Conservation (phyloP, 805 yeast genomes). For the Metschnikowia reukaufii region DNA sequence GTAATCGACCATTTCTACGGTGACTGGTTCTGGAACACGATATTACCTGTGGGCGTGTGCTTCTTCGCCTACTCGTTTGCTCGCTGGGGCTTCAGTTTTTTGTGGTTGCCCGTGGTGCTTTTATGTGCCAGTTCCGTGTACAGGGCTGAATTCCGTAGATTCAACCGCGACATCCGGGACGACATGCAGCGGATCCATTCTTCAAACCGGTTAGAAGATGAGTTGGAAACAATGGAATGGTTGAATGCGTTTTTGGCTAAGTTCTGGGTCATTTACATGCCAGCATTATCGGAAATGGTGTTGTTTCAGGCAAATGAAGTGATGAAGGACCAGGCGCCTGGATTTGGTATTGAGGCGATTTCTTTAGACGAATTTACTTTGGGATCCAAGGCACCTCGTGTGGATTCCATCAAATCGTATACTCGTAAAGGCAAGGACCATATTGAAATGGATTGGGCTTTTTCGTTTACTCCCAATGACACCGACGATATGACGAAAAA, state of each 20-base stretch:
- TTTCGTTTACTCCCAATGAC: constrained; percentile 78
- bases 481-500: constrained; percentile 80
- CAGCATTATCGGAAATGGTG: constrained; percentile 75
- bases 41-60: constrained; percentile 66
- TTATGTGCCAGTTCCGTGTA: constrained; percentile 65
- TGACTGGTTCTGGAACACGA: constrained; percentile 72
- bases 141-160: constrained; percentile 71
- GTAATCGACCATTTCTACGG: constrained; percentile 67
- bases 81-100: constrained; percentile 60
- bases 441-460: constrained; percentile 83
- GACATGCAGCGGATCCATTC: constrained; percentile 68
- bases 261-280: constrained; percentile 89
- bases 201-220: constrained; percentile 60
- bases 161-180: constrained; percentile 71
- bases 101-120: constrained; percentile 60
- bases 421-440: constrained; percentile 65
- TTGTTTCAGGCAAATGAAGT: constrained; percentile 65
- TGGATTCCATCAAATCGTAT: constrained; percentile 69
- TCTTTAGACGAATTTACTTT: constrained; percentile 74
- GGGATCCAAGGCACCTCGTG: constrained; percentile 78
- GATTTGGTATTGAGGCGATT: constrained; percentile 75
- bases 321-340: constrained; percentile 73
- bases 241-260: constrained; percentile 72
- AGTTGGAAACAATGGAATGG: constrained; percentile 79
- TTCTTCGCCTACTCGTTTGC: constrained; percentile 71